Evolutionary conservation across 495 filamentous ascomycete genomes (phyloP).

Genomic region (Talaromyces adpressus): DNA sequence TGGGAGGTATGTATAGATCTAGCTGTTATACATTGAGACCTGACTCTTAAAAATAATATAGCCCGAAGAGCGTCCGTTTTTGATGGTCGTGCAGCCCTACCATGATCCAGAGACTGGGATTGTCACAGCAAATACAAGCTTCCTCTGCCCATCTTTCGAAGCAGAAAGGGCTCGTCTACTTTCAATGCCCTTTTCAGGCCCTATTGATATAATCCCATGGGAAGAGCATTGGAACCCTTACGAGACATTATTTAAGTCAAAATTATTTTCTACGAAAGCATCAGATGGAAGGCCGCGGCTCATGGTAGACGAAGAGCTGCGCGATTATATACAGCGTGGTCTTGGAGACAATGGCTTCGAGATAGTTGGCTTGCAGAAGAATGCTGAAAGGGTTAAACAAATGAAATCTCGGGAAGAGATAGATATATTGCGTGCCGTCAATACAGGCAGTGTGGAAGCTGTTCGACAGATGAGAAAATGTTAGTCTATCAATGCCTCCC

Average conservation of each 20-base stretch:
- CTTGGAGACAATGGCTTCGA: conserved; percentile 40
- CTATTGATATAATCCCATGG: conserved; percentile 41
- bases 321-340: conserved; percentile 48
- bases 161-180: conserved; percentile 44
- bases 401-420: conserved; percentile 41
- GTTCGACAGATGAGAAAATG: conserved; percentile 47
- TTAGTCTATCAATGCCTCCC: neutral
- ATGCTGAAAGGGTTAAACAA: conserved; percentile 45
- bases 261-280: conserved; percentile 13
- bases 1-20: conserved; percentile 31
- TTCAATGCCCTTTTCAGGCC: conserved; percentile 39
- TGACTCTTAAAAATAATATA: neutral
- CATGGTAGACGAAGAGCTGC: conserved; percentile 52
- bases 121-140: conserved; percentile 39
- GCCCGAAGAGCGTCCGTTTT: conserved; percentile 50
- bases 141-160: conserved; percentile 47
- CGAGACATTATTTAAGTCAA: conserved; percentile 30
- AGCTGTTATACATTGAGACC: neutral
- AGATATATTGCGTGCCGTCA: conserved; percentile 46
- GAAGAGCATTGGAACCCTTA: conserved; percentile 55
- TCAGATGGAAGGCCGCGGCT: conserved; percentile 18
- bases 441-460: conserved; percentile 50
- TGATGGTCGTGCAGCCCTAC: conserved; percentile 44
- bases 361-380: conserved; percentile 33
- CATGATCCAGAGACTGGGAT: conserved; percentile 18